These are phyloP conservation scores for Coniochaeta ligniaria DNA, from an alignment of 2,329 filamentous ascomycete species.

Conservation along the genomic window DNA sequence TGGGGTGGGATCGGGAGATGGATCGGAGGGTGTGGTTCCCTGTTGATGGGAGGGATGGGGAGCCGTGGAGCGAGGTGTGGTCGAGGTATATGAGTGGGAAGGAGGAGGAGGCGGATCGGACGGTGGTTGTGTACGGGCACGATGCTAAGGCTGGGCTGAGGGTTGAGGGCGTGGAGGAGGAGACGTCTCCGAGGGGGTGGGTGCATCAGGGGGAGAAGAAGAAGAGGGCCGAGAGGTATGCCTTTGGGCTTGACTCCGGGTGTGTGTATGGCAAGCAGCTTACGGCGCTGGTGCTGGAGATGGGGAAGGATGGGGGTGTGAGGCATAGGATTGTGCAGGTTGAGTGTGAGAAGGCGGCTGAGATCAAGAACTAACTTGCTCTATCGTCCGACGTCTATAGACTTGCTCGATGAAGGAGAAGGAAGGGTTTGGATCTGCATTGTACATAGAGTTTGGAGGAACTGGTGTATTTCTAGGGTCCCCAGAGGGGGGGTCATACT, in stretches of 20 bases:
- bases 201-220: background rate
- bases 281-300: constrained; percentile 69
- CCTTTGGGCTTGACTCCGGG: constrained; percentile 77
- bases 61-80: constrained; percentile 62
- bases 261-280: constrained; percentile 72
- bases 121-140: constrained; percentile 81
- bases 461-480: background rate
- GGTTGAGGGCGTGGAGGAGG: constrained; percentile 13
- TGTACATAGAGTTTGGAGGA: background rate
- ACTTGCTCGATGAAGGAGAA: background rate
- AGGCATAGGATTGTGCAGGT: constrained; percentile 33
- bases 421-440: background rate
- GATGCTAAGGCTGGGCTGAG: constrained; percentile 65
- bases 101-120: constrained; percentile 26
- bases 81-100: constrained; percentile 32
- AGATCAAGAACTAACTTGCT: background rate
- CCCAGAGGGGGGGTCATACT: background rate
- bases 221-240: constrained; percentile 47
- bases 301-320: constrained; percentile 23
- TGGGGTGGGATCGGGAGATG: constrained; percentile 3
- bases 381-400: too few relatives aligned
- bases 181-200: background rate
- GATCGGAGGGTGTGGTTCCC: constrained; percentile 19
- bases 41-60: constrained; percentile 41
- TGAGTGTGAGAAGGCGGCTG: constrained; percentile 22